Base-by-base conservation (phyloP, 2,329 filamentous ascomycete genomes). In the Penicillium sp. region DNA sequence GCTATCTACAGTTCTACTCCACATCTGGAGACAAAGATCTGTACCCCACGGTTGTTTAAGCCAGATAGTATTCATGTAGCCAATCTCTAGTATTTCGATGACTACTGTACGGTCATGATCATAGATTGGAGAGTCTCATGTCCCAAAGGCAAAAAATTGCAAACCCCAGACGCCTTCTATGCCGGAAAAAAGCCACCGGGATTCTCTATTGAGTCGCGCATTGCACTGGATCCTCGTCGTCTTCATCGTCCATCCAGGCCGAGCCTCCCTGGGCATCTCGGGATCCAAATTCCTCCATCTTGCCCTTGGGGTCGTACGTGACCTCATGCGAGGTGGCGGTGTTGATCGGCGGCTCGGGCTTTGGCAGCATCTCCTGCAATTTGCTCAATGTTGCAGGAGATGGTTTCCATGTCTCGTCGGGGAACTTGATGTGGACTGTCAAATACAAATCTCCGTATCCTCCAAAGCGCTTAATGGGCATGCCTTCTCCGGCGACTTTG, bases 381-480 rank as follows among this genome's bases (percentile, higher is more conserved):
- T 77, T 76, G 38, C 82, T 77, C 42, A 90, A 77, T 1, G 79
- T 74, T 9, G 77, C 75, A n/a, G 86, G 78, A 39, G 84, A 76
- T 48, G 77, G 72, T 25, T 89, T 71, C 87, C 88, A 96, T 16
- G 80, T 84, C 54, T 90, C 80, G 52, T 89, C 80, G 2, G 92
- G 92, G 70, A 96, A 96, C 37, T 86, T 77, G 46, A 98, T 76
- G 54, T 92, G 82, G 48, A 95, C 82, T 25, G 84, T 70, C 28
- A 98, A 73, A 65, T 90, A 98, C 12, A 98, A 70, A 57, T 96
- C 88, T 29, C 92, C 92, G 60, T 80, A 87, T 3, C 70, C 59
- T 26, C 98, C 92, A 47, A 82, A 85, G 40, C 82, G 80, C 74
- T 95, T 95, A 52, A 82, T 66, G 2, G 92, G 92, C 92, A 98